Evolutionary conservation across 108 stramenopile species (phyloP).

Genomic region (Nitzschia palea): DNA sequence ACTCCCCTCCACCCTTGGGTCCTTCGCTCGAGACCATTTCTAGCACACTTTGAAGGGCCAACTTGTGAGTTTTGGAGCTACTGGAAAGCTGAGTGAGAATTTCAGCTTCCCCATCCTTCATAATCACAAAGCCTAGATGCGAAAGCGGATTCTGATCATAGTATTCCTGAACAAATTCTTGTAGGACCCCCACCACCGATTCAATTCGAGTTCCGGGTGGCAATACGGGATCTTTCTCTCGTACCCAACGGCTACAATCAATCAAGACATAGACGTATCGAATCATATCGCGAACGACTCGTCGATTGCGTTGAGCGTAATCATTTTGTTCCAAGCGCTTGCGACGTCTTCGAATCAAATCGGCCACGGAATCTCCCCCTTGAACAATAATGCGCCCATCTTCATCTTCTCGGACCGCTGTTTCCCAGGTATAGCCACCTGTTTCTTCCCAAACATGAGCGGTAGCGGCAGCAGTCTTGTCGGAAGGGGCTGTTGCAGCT

Average conservation of each 20-base stretch:
- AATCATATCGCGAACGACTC: slow-evolving; percentile 86
- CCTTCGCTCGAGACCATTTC: slow-evolving; percentile 45
- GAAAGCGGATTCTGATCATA: slow-evolving; percentile 88
- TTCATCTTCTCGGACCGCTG: slow-evolving; percentile 79
- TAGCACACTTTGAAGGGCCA: slow-evolving; percentile 55
- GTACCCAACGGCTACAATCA: slow-evolving; percentile 69
- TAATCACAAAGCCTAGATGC: slow-evolving; percentile 72
- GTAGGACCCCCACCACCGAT: slow-evolving; percentile 46
- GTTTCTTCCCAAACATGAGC: slow-evolving; percentile 72
- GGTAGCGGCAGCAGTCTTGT: neutral
- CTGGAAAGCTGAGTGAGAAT: slow-evolving; percentile 68
- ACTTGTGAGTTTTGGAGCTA: slow-evolving; percentile 61
- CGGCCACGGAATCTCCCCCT: slow-evolving; percentile 48
- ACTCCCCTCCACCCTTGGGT: slow-evolving; percentile 62
- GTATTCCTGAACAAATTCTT: slow-evolving; percentile 72
- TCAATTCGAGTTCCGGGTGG: slow-evolving; percentile 66
- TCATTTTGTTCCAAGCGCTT: slow-evolving; percentile 78
- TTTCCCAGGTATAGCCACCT: slow-evolving; percentile 67
- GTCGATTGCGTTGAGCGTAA: slow-evolving; percentile 55
- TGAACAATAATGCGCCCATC: slow-evolving; percentile 73
- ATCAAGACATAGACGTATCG: slow-evolving; percentile 78
- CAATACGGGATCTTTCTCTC: slow-evolving; percentile 75
- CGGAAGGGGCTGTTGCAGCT: neutral
- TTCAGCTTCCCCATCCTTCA: slow-evolving; percentile 80
- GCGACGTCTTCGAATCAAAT: slow-evolving; percentile 64